Evolutionary conservation across 192 early-diverging fungal genomes (phyloP), one percentile per base, ranked within the genome.

Genomic region (Dissophora ornata): DNA sequence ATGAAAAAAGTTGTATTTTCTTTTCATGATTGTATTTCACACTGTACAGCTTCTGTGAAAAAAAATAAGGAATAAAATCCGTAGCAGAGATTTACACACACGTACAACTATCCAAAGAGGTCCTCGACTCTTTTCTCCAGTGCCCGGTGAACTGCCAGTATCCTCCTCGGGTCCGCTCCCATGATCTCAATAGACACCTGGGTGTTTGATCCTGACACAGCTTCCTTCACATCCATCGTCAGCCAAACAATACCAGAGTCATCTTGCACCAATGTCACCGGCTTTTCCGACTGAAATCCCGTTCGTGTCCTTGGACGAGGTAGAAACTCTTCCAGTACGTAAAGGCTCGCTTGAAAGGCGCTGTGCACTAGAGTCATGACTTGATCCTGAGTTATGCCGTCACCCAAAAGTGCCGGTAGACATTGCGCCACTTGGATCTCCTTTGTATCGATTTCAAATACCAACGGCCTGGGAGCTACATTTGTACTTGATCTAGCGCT

Each of bases 41-140:
- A 41, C 4, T 22, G 15, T 19, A 61, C 12, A 34, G 32, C 2
- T 33, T 11, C 38, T 32, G 47, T 36, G 24, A 44, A 50, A 50
- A 58, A 59, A 26, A 70, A 53, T 48, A 61, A 56, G 28, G n/a
- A n/a, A n/a, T n/a, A n/a, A n/a, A n/a, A n/a, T n/a, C n/a, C n/a
- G n/a, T n/a, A n/a, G n/a, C n/a, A n/a, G n/a, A n/a, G n/a, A n/a
- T n/a, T n/a, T n/a, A n/a, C n/a, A n/a, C n/a, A n/a, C n/a, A n/a
- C n/a, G n/a, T n/a, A 45, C 42, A 30, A 18, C 49, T 29, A 38
- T 46, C 53, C 69, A 57, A 71, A 71, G 10, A 71, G 54, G 9
- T 52, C 40, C 8, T 16, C 18, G 9, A 74, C 29, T 16, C 70
- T 55, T 24, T n/a, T 57, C 24, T 51, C 32, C 15, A 74, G 10